Conservation (phyloP, 1,139 yeast species). For the Yueomyces sp. region DNA sequence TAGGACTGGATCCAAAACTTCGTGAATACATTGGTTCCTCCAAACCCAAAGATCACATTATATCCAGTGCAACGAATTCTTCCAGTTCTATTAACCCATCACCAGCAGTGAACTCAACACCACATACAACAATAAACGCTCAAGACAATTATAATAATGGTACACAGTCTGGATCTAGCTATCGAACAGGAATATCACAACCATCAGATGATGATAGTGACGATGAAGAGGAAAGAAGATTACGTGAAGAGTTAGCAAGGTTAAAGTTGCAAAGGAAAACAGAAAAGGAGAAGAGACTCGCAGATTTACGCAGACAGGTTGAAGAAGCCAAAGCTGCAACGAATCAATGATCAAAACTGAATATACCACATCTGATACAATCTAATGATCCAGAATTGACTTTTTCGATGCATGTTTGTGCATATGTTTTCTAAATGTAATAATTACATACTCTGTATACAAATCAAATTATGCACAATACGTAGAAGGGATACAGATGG, state of each 20-base stretch:
- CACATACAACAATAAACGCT: slow-evolving; percentile 3
- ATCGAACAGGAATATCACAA: background rate
- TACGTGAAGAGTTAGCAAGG: slow-evolving; percentile 23
- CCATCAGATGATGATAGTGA: slow-evolving; percentile 8
- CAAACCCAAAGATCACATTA: slow-evolving; percentile 17
- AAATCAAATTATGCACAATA: too few relatives aligned
- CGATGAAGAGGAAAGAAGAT: slow-evolving; percentile 28
- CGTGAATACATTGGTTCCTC: slow-evolving; percentile 49
- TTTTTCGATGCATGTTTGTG: too few relatives aligned
- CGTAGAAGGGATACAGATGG: too few relatives aligned
- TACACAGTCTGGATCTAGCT: background rate
- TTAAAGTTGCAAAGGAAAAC: slow-evolving; percentile 47
- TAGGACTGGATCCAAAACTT: slow-evolving; percentile 63
- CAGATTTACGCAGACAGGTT: slow-evolving; percentile 24
- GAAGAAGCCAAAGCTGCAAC: slow-evolving; percentile 28
- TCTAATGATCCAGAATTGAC: too few relatives aligned
- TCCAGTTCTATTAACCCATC: slow-evolving; percentile 1
- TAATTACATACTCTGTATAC: too few relatives aligned
- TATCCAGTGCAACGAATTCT: slow-evolving; percentile 6
- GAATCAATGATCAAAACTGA: background rate
- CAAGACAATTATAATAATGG: background rate
- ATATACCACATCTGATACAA: too few relatives aligned
- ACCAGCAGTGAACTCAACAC: slow-evolving; percentile 2
- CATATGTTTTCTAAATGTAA: too few relatives aligned
- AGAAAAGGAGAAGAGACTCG: slow-evolving; percentile 26